These are phyloP conservation scores for Ascosphaera aggregata DNA, from an alignment of 2,329 filamentous ascomycete genomes.

Conservation along the genomic window DNA sequence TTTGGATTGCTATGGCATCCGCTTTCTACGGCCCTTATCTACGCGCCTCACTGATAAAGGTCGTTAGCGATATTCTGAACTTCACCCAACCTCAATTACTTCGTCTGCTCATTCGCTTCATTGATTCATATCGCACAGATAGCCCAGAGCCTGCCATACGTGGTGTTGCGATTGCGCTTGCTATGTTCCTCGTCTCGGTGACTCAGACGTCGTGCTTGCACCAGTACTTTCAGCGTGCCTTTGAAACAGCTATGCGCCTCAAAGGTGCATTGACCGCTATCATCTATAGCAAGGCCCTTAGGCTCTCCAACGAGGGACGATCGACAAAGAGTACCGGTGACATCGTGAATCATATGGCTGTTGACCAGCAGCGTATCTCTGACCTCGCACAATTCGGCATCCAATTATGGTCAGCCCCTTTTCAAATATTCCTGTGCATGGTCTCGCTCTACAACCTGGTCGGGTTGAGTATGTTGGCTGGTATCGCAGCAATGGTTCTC, in stretches of 20 bases:
- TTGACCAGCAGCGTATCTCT: conserved; percentile 85
- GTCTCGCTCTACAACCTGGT: conserved; percentile 86
- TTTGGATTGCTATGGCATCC: conserved; percentile 69
- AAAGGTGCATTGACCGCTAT: conserved; percentile 74
- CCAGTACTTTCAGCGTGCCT: conserved; percentile 91
- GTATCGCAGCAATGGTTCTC: conserved; percentile 80
- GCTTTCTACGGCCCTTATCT: conserved; percentile 73
- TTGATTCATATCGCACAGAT: conserved; percentile 45
- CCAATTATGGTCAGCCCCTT: conserved; percentile 88
- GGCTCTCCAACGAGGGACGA: conserved; percentile 79
- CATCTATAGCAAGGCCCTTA: conserved; percentile 81
- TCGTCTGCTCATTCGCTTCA: conserved; percentile 60
- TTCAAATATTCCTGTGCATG: conserved; percentile 94
- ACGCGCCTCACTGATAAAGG: conserved; percentile 64
- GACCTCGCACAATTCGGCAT: conserved; percentile 90
- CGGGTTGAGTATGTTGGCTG: conserved; percentile 84
- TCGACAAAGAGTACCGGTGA: conserved; percentile 80
- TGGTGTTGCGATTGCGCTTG: conserved; percentile 67
- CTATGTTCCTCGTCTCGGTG: conserved; percentile 75
- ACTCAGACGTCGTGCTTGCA: conserved; percentile 78
- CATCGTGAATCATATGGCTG: conserved; percentile 98
- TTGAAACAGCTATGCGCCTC: conserved; percentile 91
- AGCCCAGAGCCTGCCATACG: conserved; percentile 55
- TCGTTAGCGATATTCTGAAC: conserved; percentile 61
- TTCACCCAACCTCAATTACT: conserved; percentile 85